Evolutionary conservation across 768 basidiomycete genomes (phyloP).

Genomic region (Podaxis sp.): DNA sequence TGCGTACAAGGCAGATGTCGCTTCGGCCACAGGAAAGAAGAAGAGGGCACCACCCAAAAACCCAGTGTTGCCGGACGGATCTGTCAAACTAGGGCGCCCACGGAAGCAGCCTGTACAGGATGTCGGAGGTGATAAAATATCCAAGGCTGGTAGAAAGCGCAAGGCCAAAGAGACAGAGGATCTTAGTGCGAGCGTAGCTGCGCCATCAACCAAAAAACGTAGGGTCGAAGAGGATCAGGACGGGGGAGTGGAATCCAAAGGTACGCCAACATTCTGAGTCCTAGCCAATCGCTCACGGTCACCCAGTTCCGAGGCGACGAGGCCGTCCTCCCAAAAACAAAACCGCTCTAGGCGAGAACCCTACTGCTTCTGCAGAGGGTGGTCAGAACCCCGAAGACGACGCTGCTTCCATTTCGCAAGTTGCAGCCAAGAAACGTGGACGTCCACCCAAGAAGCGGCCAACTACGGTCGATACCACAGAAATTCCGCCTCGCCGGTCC

Average conservation of each 20-base stretch:
- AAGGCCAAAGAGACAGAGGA: neutral
- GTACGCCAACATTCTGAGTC: neutral
- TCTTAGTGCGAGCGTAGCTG: neutral
- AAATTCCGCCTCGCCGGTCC: neutral
- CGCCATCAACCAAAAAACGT: neutral
- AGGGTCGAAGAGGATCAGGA: neutral
- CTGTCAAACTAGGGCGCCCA: slow-evolving; percentile 59
- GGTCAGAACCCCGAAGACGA: slow-evolving; percentile 7
- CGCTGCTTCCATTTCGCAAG: neutral
- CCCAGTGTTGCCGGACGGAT: slow-evolving; percentile 49
- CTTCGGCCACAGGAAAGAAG: neutral
- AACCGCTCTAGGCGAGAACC: neutral
- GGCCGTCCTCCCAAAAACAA: slow-evolving; percentile 34
- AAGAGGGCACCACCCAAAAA: slow-evolving; percentile 40
- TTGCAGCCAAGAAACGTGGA: slow-evolving; percentile 34
- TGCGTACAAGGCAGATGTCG: slow-evolving; percentile 35
- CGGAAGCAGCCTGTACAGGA: slow-evolving; percentile 36
- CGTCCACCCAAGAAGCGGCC: slow-evolving; percentile 28
- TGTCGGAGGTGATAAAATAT: neutral
- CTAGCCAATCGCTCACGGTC: neutral
- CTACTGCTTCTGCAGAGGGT: neutral
- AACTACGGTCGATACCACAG: neutral
- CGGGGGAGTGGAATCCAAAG: neutral
- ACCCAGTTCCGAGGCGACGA: slow-evolving; percentile 34
- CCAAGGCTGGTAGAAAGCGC: slow-evolving; percentile 3